These are phyloP conservation scores for Mucor sp. DNA, from an alignment of 371 early-diverging fungal species.

Conservation along the genomic window DNA sequence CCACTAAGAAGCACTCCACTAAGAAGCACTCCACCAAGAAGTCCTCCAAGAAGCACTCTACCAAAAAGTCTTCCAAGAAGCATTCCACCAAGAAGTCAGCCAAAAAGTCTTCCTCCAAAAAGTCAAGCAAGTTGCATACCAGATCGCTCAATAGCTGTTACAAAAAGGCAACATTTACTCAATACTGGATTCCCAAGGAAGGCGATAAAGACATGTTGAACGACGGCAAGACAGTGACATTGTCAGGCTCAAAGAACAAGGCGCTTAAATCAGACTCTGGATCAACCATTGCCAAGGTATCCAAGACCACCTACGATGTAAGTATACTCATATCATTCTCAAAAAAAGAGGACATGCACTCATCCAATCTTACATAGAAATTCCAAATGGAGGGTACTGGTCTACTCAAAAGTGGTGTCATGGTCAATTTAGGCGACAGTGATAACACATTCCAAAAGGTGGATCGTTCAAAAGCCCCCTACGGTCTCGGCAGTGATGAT, in stretches of 20 bases:
- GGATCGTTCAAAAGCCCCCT: conserved; percentile 14
- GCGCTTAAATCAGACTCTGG: conserved; percentile 20
- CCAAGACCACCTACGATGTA: conserved; percentile 29
- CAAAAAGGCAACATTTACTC: conserved; percentile 23
- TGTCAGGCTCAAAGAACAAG: conserved; percentile 20
- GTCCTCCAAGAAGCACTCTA: neutral
- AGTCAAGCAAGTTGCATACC: neutral
- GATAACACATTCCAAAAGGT: conserved; percentile 19
- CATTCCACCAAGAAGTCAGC: too few relatives aligned
- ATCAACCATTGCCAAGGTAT: conserved; percentile 27
- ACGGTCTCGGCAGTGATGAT: conserved; percentile 26
- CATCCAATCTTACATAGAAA: conserved; percentile 11
- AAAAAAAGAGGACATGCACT: neutral
- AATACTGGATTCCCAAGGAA: conserved; percentile 44
- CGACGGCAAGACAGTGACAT: conserved; percentile 25
- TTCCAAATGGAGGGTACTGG: conserved; percentile 47
- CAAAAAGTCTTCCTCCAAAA: neutral
- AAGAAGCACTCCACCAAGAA: neutral
- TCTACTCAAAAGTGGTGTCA: conserved; percentile 26
- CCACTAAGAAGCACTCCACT: too few relatives aligned
- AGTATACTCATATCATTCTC: neutral
- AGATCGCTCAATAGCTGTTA: conserved; percentile 14
- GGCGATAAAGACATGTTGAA: conserved; percentile 40
- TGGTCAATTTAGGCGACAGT: conserved; percentile 29
- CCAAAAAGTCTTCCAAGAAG: neutral